A percentile compares a stretch with the other conserved stretches of the same genome.
phyloP scores from a whole-genome alignment of 331 rosid genomes.

The Quercus lobata region DNA sequence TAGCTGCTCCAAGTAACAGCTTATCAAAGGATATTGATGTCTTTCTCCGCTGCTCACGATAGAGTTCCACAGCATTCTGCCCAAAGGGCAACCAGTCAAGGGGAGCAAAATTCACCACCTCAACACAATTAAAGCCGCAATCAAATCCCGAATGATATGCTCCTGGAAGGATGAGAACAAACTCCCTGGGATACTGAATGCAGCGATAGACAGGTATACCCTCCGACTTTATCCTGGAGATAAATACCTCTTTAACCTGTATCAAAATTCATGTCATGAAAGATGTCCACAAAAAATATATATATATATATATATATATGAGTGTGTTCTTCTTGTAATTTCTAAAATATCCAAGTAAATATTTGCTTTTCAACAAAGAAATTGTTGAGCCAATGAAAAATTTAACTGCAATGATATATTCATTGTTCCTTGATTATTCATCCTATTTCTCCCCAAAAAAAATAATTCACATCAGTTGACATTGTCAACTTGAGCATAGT shows the following conservation, averaged over 20 bases:
- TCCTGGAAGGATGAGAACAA: constrained; percentile 74
- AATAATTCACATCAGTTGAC: background rate
- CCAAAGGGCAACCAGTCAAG: constrained; percentile 87
- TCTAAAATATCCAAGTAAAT: background rate
- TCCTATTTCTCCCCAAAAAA: background rate
- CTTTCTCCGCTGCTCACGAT: constrained; percentile 52
- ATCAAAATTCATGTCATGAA: constrained; percentile 24
- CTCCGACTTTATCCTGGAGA: constrained; percentile 54
- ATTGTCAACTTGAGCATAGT: background rate
- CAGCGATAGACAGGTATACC: constrained; percentile 74
- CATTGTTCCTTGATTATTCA: background rate
- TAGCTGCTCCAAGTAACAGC: constrained; percentile 78
- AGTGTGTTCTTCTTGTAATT: background rate
- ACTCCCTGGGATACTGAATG: constrained; percentile 69
- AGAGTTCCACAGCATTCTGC: constrained; percentile 53
- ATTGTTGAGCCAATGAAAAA: background rate
- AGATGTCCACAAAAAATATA: background rate
- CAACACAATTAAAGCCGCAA: constrained; percentile 82
- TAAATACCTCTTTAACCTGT: constrained; percentile 59
- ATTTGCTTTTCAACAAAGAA: constrained; percentile 7
- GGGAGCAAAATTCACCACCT: constrained; percentile 70
- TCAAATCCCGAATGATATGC: constrained; percentile 77
- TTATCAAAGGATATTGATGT: constrained; percentile 71
- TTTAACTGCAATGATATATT: background rate
- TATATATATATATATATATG: too few relatives aligned